Percentiles rank a stretch among this genome's conserved stretches.
Conservation (phyloP, 805 yeast genomes). For the Candida pseudoglaebosa region DNA sequence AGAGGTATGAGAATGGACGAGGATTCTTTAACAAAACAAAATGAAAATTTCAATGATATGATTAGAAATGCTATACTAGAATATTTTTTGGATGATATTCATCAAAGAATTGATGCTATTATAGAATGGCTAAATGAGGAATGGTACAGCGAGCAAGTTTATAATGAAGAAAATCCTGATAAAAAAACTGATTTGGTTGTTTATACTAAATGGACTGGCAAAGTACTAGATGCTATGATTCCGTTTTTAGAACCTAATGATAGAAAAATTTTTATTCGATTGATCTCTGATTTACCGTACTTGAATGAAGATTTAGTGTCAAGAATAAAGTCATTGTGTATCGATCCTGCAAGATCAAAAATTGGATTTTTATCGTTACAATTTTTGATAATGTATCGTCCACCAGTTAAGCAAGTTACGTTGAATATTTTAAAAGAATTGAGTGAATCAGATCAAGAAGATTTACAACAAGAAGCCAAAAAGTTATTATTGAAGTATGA, state of each 20-base stretch:
- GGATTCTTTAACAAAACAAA: slow-evolving; percentile 14
- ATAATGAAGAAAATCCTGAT: slow-evolving; percentile 23
- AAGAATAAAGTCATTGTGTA: slow-evolving; percentile 67
- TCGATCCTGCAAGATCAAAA: slow-evolving; percentile 78
- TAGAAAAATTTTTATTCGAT: slow-evolving; percentile 72
- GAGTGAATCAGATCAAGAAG: slow-evolving; percentile 43
- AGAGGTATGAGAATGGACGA: slow-evolving; percentile 57
- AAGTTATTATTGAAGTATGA: slow-evolving; percentile 46
- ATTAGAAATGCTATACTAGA: slow-evolving; percentile 70
- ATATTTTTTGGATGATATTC: slow-evolving; percentile 70
- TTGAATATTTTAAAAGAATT: slow-evolving; percentile 46
- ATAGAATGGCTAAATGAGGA: slow-evolving; percentile 96
- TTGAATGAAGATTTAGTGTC: slow-evolving; percentile 59
- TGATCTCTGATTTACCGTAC: slow-evolving; percentile 83
- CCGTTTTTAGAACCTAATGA: slow-evolving; percentile 84
- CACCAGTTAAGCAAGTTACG: slow-evolving; percentile 67
- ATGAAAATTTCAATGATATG: slow-evolving; percentile 48
- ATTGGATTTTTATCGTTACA: slow-evolving; percentile 82
- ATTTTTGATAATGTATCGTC: slow-evolving; percentile 82
- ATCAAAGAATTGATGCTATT: slow-evolving; percentile 65
- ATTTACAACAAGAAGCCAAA: slow-evolving; percentile 44
- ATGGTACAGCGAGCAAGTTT: slow-evolving; percentile 66
- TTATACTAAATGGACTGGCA: slow-evolving; percentile 68
- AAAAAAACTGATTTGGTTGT: slow-evolving; percentile 18
- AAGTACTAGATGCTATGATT: slow-evolving; percentile 70